These are phyloP conservation scores for Lagenidium sp. DNA, from an alignment of 352 stramenopile species.

Conservation along the genomic window DNA sequence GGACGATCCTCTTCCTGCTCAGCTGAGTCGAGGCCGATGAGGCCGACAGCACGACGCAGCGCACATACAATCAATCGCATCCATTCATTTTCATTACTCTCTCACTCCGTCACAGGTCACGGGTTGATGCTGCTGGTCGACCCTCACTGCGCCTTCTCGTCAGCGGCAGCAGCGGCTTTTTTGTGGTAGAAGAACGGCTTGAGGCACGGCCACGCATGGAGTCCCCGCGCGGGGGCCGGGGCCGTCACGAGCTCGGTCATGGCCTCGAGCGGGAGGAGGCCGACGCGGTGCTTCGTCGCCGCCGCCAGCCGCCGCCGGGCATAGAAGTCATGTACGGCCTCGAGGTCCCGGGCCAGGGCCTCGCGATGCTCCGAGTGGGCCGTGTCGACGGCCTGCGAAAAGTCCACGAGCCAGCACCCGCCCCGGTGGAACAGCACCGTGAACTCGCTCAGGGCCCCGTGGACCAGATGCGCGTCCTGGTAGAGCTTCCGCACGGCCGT, in stretches of 20 bases:
- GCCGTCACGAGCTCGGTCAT: constrained; percentile 18
- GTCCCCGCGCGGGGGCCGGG: constrained; percentile 5
- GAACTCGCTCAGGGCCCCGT: constrained; percentile 34
- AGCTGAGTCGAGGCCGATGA: background rate
- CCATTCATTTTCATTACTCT: too few species aligned
- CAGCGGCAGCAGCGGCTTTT: too few species aligned
- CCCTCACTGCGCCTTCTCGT: too few species aligned
- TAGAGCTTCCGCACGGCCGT: constrained; percentile 31
- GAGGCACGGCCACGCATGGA: constrained; percentile 13
- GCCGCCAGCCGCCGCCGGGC: constrained; percentile 18
- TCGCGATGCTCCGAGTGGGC: constrained; percentile 41
- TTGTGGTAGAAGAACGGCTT: constrained; percentile 19
- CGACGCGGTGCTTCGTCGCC: constrained; percentile 21
- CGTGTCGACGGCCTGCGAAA: constrained; percentile 66
- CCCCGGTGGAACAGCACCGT: constrained; percentile 67
- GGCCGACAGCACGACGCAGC: background rate
- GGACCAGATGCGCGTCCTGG: constrained; percentile 45
- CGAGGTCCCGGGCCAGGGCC: constrained; percentile 53
- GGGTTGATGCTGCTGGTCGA: too few species aligned
- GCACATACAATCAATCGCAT: too few species aligned
- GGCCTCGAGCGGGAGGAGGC: constrained; percentile 11
- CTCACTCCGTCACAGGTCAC: too few species aligned
- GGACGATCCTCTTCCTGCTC: constrained; percentile 9
- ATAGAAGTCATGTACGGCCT: constrained; percentile 68
- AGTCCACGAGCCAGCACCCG: constrained; percentile 79